Evolutionary conservation across 768 basidiomycete species (phyloP).

Genomic region (Rhodosporidiobolus odoratus): DNA sequence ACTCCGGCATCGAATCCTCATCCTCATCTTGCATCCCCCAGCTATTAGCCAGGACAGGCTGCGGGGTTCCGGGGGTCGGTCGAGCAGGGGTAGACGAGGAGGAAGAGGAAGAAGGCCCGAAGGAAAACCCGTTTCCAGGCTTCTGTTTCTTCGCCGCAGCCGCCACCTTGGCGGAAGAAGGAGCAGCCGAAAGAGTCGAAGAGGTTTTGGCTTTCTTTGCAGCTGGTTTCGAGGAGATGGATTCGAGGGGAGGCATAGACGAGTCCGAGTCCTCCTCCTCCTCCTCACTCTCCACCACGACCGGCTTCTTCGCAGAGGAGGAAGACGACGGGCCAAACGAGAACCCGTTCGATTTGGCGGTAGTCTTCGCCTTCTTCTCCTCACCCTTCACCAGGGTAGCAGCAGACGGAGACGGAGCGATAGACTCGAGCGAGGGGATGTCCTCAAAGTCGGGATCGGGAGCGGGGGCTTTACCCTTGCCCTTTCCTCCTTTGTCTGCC

Average conservation of each 20-base stretch:
- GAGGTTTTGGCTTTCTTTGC: not conserved
- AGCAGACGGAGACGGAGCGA: not conserved
- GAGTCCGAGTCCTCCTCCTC: conserved; percentile 1
- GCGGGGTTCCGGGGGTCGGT: too few species aligned
- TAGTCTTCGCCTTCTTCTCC: not conserved
- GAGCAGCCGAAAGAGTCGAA: not conserved
- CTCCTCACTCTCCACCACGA: not conserved
- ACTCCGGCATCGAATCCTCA: not conserved
- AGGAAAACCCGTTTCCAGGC: too few species aligned
- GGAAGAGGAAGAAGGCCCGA: too few species aligned
- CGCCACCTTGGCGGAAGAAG: not conserved
- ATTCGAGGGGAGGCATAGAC: conserved; percentile 8
- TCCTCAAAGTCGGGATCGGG: not conserved
- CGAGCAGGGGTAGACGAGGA: too few species aligned
- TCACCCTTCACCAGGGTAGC: not conserved
- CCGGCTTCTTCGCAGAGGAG: not conserved
- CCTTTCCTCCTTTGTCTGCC: not conserved
- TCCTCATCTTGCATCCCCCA: not conserved
- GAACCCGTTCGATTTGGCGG: not conserved
- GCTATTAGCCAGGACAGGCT: too few species aligned
- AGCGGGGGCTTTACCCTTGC: conserved; percentile 2
- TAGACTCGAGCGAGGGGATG: not conserved
- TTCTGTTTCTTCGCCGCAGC: too few species aligned
- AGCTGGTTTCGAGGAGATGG: not conserved
- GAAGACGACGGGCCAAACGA: not conserved